Evolutionary conservation across 2,329 filamentous ascomycete genomes (phyloP), one percentile per base, ranked within the genome.

Genomic region (Cercospora brassicicola): DNA sequence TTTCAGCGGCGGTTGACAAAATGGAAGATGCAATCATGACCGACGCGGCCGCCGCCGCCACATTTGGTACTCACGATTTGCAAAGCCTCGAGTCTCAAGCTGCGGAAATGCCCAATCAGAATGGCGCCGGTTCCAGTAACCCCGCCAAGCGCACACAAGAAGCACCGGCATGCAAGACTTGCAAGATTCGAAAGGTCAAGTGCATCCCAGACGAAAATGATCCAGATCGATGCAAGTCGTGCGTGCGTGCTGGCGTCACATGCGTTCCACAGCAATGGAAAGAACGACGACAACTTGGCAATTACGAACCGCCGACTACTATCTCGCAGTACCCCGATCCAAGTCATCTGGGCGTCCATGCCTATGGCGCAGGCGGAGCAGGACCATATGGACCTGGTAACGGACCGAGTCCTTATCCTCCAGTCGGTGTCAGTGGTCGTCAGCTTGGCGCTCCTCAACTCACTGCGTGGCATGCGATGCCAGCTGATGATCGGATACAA

Each of bases 21-120:
- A 65, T 65, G 64, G 64, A 65, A 20, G 62, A 48, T n/a, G 48
- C n/a, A 18, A 53, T 28, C 62, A 59, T 64, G 62, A 45, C 62
- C 20, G 53, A 59, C 26, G 51, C 55, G 2, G 48, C 15, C 0
- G 36, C 15, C 4, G 30, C 62, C 10, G 23, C 20, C 33, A 42
- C 62, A 45, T 30, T 64, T 26, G 53, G 53, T 10, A 57, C 31
- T 23, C 62, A 64, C 31, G 53, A 64, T 36, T 48, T 64, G 33
- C 51, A 33, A 26, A n/a, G 56, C 15, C 62, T 64, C 20, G 62
- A 59, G 5, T 30, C 20, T 20, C 30, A 33, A 6, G 26, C 10
- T 18, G n/a, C 39, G 18, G 59, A 51, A 20, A 4, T 13, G 7
- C 9, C 23, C 18, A 26, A 15, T 8, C 42, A 13, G 5, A 36